phyloP scores from a whole-genome alignment of 805 yeast genomes.

The Ogataea neopini region DNA sequence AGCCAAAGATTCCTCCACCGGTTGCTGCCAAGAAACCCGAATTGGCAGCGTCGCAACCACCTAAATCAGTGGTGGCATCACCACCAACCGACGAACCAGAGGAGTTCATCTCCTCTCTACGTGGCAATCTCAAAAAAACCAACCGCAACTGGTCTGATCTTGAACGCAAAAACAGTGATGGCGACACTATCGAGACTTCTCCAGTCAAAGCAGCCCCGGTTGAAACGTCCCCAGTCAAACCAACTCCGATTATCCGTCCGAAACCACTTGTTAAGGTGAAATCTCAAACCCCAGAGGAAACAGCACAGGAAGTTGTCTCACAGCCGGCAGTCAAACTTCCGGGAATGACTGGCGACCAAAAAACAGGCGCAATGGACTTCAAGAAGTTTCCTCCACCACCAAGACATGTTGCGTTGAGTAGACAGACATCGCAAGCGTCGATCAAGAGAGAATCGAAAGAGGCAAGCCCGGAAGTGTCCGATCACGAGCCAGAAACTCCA shows the following conservation, averaged over 20 bases:
- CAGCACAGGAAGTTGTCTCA: not conserved
- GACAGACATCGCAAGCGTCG: conserved; percentile 2
- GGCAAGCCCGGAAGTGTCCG: not conserved
- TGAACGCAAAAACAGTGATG: not conserved
- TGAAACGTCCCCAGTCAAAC: not conserved
- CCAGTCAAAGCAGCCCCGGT: not conserved
- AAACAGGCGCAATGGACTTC: conserved; percentile 12
- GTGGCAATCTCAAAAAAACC: conserved; percentile 7
- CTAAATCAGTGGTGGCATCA: no score
- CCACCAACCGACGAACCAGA: not conserved
- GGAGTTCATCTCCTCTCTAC: conserved; percentile 8
- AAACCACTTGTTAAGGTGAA: not conserved
- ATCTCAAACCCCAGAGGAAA: not conserved
- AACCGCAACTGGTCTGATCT: not conserved
- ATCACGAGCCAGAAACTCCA: not conserved
- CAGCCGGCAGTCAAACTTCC: conserved; percentile 10
- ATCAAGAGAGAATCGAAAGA: not conserved
- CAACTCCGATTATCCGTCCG: conserved; percentile 10
- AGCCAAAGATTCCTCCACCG: conserved; percentile 35
- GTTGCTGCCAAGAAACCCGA: conserved; percentile 29
- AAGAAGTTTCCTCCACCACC: conserved; percentile 25
- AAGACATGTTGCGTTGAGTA: conserved; percentile 16
- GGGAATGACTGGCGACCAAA: conserved; percentile 5
- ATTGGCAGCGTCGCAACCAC: conserved; percentile 6
- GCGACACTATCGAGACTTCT: conserved; percentile 1